A percentile compares a stretch with the other conserved stretches of the same genome.
These are phyloP conservation scores for Zygosaccharomyces pseudorouxii DNA, from an alignment of 805 yeast species.

Conservation along the genomic window DNA sequence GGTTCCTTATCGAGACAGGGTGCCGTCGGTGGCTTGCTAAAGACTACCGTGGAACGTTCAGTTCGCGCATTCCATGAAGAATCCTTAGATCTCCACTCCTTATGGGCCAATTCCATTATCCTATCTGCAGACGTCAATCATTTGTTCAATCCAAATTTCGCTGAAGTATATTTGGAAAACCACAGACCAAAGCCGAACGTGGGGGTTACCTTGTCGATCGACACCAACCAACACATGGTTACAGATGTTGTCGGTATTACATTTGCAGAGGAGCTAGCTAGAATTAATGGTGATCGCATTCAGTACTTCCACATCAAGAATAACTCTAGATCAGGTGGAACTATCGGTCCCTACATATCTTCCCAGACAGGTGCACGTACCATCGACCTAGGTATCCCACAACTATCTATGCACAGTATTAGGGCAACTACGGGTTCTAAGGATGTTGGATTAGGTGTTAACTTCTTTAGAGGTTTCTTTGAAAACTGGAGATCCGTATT, in stretches of 20 bases:
- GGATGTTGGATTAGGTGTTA: slow-evolving; percentile 70
- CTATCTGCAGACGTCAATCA: slow-evolving; percentile 84
- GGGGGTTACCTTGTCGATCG: slow-evolving; percentile 67
- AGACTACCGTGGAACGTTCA: slow-evolving; percentile 57
- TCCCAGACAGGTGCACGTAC: slow-evolving; percentile 68
- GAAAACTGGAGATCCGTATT: slow-evolving; percentile 59
- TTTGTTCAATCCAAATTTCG: slow-evolving; percentile 74
- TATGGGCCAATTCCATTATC: slow-evolving; percentile 71
- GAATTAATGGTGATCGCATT: slow-evolving; percentile 54
- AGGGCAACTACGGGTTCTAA: slow-evolving; percentile 75
- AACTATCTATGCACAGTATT: slow-evolving; percentile 81
- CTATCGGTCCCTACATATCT: slow-evolving; percentile 73
- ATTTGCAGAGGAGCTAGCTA: slow-evolving; percentile 64
- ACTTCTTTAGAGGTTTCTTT: slow-evolving; percentile 68
- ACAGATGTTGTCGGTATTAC: slow-evolving; percentile 74
- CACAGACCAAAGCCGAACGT: slow-evolving; percentile 78
- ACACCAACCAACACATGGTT: slow-evolving; percentile 79
- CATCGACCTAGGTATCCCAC: slow-evolving; percentile 78
- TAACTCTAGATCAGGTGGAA: slow-evolving; percentile 81
- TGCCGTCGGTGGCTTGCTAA: slow-evolving; percentile 71
- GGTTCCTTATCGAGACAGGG: slow-evolving; percentile 81
- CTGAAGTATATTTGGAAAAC: slow-evolving; percentile 62
- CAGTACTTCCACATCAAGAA: slow-evolving; percentile 87
- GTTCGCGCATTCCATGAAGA: slow-evolving; percentile 33
- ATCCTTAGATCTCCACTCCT: slow-evolving; percentile 34